phyloP scores from a whole-genome alignment of 257 asterid genomes.

The Ligustrum vulgare region DNA sequence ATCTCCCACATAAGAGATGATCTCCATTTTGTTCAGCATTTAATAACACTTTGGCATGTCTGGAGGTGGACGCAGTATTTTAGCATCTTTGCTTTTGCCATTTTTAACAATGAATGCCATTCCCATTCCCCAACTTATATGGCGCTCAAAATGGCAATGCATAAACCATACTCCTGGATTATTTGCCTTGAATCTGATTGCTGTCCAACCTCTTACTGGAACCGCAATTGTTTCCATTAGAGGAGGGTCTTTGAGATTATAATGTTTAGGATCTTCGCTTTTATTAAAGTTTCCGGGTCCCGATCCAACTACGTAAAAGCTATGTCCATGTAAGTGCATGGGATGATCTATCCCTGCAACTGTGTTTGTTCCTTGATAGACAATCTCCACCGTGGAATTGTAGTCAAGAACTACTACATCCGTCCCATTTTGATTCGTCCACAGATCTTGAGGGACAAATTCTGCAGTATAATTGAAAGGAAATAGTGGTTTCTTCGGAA shows the following conservation, averaged over 20 bases:
- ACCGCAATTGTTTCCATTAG: constrained; percentile 47
- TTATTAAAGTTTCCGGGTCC: constrained; percentile 54
- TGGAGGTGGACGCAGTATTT: constrained; percentile 44
- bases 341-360: constrained; percentile 52
- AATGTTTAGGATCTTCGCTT: constrained; percentile 33
- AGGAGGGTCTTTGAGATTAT: constrained; percentile 61
- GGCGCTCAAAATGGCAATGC: constrained; percentile 49
- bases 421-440: constrained; percentile 22
- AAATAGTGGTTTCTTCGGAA: constrained; percentile 42
- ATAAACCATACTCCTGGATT: constrained; percentile 67
- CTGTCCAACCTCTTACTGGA: constrained; percentile 47
- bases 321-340: constrained; percentile 67
- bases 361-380: constrained; percentile 47
- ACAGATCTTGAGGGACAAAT: constrained; percentile 18
- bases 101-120: constrained; percentile 41
- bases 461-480: constrained; percentile 38
- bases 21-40: constrained; percentile 7
- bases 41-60: constrained; percentile 44
- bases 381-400: constrained; percentile 49
- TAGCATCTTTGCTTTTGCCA: constrained; percentile 24
- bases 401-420: constrained; percentile 36
- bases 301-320: constrained; percentile 57
- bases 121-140: constrained; percentile 52
- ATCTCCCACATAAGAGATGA: neutral
- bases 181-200: constrained; percentile 51